Conservation (phyloP, 306 rosid genomes). For the Cyamopsis tetragonoloba region DNA sequence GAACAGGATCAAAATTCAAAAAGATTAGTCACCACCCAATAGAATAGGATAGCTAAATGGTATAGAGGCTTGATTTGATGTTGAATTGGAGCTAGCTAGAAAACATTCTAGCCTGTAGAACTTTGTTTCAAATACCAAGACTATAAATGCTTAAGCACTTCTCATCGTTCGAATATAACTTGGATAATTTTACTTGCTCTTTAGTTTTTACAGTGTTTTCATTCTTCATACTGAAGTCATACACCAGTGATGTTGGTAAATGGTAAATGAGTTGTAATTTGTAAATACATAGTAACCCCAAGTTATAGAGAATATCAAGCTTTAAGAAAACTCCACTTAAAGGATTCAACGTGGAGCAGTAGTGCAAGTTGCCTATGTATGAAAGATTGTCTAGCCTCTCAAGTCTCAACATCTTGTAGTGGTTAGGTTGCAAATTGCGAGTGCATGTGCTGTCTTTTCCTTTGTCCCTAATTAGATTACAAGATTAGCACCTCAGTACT, state of each 20-base stretch:
- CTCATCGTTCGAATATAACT: too few species aligned
- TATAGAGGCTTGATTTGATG: not conserved
- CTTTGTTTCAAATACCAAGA: not conserved
- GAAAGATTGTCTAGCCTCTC: conserved; percentile 4
- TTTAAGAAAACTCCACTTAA: conserved; percentile 2
- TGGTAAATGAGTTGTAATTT: not conserved
- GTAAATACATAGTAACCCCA: not conserved
- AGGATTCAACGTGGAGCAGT: conserved; percentile 7
- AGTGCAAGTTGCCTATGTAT: conserved; percentile 6
- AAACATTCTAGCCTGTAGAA: not conserved
- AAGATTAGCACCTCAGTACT: conserved; percentile 16
- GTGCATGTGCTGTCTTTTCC: conserved; percentile 38
- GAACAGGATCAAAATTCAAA: not conserved
- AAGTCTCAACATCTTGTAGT: conserved; percentile 23
- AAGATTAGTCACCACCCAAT: not conserved
- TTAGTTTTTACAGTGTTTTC: too few species aligned
- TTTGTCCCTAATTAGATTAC: conserved; percentile 30
- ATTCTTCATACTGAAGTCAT: too few species aligned
- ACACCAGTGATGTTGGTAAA: not conserved
- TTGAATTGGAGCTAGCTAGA: not conserved
- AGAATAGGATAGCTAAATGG: not conserved
- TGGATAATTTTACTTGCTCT: too few species aligned
- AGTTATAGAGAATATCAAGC: not conserved
- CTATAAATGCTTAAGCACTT: not conserved
- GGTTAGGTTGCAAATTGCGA: conserved; percentile 33